A percentile compares a stretch with the other conserved stretches of the same genome.
phyloP scores from a whole-genome alignment of 2,329 filamentous ascomycete species.

The Calonectria naviculata region DNA sequence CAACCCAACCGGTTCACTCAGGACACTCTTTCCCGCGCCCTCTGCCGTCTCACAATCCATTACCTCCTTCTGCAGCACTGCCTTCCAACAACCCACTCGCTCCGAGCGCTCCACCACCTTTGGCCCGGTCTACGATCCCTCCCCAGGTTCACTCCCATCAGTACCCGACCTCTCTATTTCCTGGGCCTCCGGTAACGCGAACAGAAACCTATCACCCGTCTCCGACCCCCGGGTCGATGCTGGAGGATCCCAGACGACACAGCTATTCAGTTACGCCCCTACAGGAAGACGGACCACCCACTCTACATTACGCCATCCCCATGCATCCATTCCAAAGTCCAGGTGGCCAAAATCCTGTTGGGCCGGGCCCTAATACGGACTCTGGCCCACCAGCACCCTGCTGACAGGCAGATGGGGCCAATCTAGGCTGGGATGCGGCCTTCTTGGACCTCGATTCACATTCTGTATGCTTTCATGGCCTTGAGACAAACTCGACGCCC shows the following conservation, averaged over 20 bases:
- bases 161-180: slow-evolving; percentile 35
- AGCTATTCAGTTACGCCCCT: slow-evolving; percentile 37
- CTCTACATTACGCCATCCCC: slow-evolving; percentile 38
- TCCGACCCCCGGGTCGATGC: slow-evolving; percentile 32
- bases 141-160: slow-evolving; percentile 37
- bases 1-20: slow-evolving; percentile 39
- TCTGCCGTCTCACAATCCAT: slow-evolving; percentile 31
- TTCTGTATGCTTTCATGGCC: not conserved
- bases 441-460: slow-evolving; percentile 6
- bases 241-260: slow-evolving; percentile 39
- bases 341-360: slow-evolving; percentile 23
- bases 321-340: slow-evolving; percentile 38
- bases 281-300: slow-evolving; percentile 32
- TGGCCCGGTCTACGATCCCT: slow-evolving; percentile 35
- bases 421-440: slow-evolving; percentile 15
- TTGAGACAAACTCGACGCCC: not conserved
- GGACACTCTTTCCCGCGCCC: slow-evolving; percentile 41
- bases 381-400: slow-evolving; percentile 35
- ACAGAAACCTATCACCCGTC: slow-evolving; percentile 34
- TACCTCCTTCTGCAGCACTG: slow-evolving; percentile 1
- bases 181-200: slow-evolving; percentile 32
- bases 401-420: slow-evolving; percentile 30
- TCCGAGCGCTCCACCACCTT: slow-evolving; percentile 23
- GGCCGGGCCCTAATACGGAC: slow-evolving; percentile 30
- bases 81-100: slow-evolving; percentile 10